Evolutionary conservation across 2,329 filamentous ascomycete species (phyloP), one percentile per base, ranked within the genome.

Genomic region (Aurifilum marmelostoma): DNA sequence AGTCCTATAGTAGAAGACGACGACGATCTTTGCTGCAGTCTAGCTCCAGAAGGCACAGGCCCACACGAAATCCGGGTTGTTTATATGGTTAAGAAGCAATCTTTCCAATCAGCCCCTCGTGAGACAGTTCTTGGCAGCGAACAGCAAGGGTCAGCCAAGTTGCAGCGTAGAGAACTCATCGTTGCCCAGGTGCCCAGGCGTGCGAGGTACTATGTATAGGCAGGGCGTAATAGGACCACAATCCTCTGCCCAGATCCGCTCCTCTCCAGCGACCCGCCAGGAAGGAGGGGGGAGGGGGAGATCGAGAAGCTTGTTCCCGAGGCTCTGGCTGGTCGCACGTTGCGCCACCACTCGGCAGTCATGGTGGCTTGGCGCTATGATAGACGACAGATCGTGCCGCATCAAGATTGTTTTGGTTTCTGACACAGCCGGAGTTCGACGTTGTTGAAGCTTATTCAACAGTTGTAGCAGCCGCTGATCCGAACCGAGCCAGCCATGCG

Each of bases 261-360:
- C 18, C 21, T 8, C 21, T n/a, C 41, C 41, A 47, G 21, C n/a
- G 43, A 8, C 21, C 43, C 43, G 43, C 43, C 18, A 47, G 18
- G 41, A 5, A 18, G 16, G 54, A 8, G 8, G 16, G 32, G 56
- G 56, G 29, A 8, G 8, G 16, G 32, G 56, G 56, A 16, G 12
- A n/a, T 59, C 56, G 14, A 27, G 24, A 27, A 27, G 50, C 24
- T 47, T 47, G 11, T 54, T 12, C 50, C 24, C 50, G 24, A 54
- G 12, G 50, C n/a, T 27, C 50, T 54, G n/a, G 50, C n/a, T 27
- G 58, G 39, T 32, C 58, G 29, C 29, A 43, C 37, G n/a, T 62
- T 43, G 37, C 34, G n/a, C 59, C 21, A 62, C 21, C 34, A n/a
- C 59, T 62, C 59, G 59, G 59, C 59, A 62, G 37, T 62, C 34